Conservation (phyloP, 2,329 filamentous ascomycete species). For the Monilinia polystroma region DNA sequence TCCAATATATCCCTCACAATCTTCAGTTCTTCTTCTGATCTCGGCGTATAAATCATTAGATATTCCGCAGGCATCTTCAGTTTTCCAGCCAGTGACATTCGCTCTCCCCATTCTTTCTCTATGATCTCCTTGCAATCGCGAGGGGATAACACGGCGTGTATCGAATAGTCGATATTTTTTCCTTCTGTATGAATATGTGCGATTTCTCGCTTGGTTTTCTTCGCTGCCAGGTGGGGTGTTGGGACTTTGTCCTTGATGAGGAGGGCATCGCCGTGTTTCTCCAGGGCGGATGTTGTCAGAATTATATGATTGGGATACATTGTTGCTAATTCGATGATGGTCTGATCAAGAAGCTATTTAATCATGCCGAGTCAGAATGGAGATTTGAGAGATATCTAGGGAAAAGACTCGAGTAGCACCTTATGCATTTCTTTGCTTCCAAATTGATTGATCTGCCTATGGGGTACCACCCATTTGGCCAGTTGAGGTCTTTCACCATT, state of each 20-base stretch:
- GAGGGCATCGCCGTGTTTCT: conserved; percentile 32
- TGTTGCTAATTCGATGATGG: conserved; percentile 14
- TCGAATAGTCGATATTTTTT: conserved; percentile 31
- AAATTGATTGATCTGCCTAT: conserved; percentile 30
- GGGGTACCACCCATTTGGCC: conserved; percentile 32
- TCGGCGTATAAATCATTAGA: conserved; percentile 34
- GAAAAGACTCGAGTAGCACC: conserved; percentile 18
- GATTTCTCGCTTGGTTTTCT: conserved; percentile 30
- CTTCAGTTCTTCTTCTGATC: conserved; percentile 30
- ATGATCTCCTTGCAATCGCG: conserved; percentile 35
- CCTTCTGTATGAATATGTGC: conserved; percentile 31
- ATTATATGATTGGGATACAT: conserved; percentile 26
- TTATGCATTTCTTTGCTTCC: conserved; percentile 31
- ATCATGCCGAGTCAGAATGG: too few relatives aligned
- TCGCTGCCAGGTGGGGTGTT: conserved; percentile 30
- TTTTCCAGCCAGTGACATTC: conserved; percentile 31
- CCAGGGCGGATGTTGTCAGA: conserved; percentile 31
- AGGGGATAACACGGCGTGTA: conserved; percentile 33
- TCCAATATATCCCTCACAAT: conserved; percentile 32
- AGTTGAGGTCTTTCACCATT: conserved; percentile 31
- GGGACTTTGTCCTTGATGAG: conserved; percentile 27
- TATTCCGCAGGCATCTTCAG: conserved; percentile 33
- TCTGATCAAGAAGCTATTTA: conserved; percentile 4
- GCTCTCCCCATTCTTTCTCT: conserved; percentile 34
- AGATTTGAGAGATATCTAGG: too few relatives aligned